Evolutionary conservation across 192 early-diverging fungal genomes (phyloP).

Genomic region (Coemansia sp.): DNA sequence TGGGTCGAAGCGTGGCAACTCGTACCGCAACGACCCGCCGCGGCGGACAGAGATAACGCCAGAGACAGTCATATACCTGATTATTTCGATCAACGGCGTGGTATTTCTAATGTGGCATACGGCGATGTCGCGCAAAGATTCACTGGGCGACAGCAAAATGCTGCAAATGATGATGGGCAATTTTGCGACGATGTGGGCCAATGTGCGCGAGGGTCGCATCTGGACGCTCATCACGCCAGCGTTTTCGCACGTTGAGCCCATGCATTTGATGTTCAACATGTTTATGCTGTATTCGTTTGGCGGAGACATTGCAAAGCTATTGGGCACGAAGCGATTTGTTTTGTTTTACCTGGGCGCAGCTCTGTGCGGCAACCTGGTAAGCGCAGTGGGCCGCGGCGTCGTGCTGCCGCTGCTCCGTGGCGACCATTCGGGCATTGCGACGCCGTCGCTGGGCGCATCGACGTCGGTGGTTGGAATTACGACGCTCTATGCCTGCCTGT

Average conservation of each 20-base stretch:
- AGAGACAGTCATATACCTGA: conserved; percentile 22
- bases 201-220: conserved; percentile 31
- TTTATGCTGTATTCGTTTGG: conserved; percentile 53
- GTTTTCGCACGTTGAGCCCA: conserved; percentile 48
- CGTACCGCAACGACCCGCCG: conserved; percentile 15
- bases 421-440: conserved; percentile 5
- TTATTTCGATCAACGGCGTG: conserved; percentile 41
- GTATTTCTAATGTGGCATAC: conserved; percentile 43
- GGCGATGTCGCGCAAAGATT: conserved; percentile 12
- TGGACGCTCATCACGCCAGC: conserved; percentile 55
- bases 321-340: conserved; percentile 32
- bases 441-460: conserved; percentile 50
- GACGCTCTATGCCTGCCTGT: conserved; percentile 50
- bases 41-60: conserved; percentile 17
- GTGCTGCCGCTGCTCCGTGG: conserved; percentile 12
- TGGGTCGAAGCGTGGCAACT: conserved; percentile 39
- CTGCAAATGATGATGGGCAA: conserved; percentile 30
- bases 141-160: conserved; percentile 22
- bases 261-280: conserved; percentile 53
- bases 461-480: conserved; percentile 43
- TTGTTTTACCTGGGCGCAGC: conserved; percentile 44
- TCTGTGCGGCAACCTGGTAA: conserved; percentile 28
- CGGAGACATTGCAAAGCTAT: conserved; percentile 21
- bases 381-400: conserved; percentile 29
- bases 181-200: conserved; percentile 35